Evolutionary conservation across 495 filamentous ascomycete genomes (phyloP).

Genomic region (Aspergillus cavernicola): DNA sequence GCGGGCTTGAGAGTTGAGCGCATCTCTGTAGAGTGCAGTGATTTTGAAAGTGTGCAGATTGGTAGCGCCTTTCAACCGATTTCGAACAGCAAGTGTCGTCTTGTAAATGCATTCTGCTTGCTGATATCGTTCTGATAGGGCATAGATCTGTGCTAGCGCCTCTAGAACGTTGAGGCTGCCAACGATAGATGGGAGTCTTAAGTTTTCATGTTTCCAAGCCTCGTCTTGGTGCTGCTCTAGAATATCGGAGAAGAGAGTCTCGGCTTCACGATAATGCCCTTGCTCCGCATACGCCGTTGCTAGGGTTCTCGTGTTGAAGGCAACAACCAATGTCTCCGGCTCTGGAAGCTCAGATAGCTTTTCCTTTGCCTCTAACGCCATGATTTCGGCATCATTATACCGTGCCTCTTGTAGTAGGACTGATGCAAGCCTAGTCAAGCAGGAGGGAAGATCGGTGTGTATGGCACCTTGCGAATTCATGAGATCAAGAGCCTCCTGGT

Average conservation of each 20-base stretch:
- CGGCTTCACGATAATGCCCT: not conserved
- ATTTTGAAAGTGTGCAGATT: not conserved
- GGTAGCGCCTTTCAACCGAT: not conserved
- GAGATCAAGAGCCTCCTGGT: not conserved
- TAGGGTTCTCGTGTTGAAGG: not conserved
- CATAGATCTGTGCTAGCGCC: not conserved
- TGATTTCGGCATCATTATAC: not conserved
- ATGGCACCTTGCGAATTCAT: not conserved
- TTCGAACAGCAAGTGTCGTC: not conserved
- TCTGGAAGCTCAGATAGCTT: not conserved
- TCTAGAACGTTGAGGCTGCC: not conserved
- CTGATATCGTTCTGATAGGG: not conserved
- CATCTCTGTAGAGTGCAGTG: not conserved
- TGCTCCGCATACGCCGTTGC: not conserved
- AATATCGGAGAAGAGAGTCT: not conserved
- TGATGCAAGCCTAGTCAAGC: not conserved
- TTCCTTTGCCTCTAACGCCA: not conserved
- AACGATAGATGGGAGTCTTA: not conserved
- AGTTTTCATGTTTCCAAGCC: not conserved
- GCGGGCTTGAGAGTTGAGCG: not conserved
- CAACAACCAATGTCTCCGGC: not conserved
- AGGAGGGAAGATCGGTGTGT: not conserved
- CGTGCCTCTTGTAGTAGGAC: not conserved
- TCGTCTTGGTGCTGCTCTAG: not conserved
- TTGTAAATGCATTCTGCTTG: not conserved